Percentiles rank a stretch among this genome's conserved stretches.
Conservation (phyloP, 495 filamentous ascomycete genomes). For the Extremus antarcticus region DNA sequence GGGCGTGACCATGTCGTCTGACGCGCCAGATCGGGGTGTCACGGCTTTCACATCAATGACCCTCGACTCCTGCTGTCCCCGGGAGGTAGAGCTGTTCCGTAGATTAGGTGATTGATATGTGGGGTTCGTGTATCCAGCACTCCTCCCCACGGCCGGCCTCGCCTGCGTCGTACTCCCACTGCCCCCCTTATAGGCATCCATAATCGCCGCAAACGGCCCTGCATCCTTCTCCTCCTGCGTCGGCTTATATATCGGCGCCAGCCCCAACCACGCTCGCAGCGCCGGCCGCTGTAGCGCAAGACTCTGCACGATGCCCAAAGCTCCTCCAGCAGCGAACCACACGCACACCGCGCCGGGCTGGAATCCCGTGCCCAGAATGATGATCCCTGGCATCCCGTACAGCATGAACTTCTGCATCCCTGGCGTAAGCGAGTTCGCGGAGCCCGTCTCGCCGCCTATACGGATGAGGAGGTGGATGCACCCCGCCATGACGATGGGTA, state of each 20-base stretch:
- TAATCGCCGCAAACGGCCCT: not conserved
- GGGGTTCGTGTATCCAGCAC: not conserved
- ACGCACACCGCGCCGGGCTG: conserved; percentile 61
- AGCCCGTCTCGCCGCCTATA: conserved; percentile 43
- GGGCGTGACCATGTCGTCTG: not conserved
- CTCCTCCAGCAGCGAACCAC: conserved; percentile 52
- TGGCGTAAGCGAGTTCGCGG: conserved; percentile 22
- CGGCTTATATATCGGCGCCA: conserved; percentile 39
- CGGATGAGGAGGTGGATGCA: conserved; percentile 12
- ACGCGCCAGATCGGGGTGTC: not conserved
- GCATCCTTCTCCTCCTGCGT: not conserved
- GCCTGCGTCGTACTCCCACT: not conserved
- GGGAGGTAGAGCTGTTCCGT: not conserved
- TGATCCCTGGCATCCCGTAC: conserved; percentile 49
- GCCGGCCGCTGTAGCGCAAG: conserved; percentile 38
- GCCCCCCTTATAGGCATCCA: not conserved
- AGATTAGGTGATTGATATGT: not conserved
- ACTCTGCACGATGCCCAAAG: conserved; percentile 48
- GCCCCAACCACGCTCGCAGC: conserved; percentile 40
- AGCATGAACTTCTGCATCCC: conserved; percentile 42
- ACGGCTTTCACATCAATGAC: not conserved
- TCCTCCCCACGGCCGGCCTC: not conserved
- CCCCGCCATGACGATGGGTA: conserved; percentile 43
- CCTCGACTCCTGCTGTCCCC: too few relatives aligned
- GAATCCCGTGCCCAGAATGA: conserved; percentile 49